Evolutionary conservation across 176 grass and related monocot genomes (phyloP).

Genomic region (maize (Zea mays)): DNA sequence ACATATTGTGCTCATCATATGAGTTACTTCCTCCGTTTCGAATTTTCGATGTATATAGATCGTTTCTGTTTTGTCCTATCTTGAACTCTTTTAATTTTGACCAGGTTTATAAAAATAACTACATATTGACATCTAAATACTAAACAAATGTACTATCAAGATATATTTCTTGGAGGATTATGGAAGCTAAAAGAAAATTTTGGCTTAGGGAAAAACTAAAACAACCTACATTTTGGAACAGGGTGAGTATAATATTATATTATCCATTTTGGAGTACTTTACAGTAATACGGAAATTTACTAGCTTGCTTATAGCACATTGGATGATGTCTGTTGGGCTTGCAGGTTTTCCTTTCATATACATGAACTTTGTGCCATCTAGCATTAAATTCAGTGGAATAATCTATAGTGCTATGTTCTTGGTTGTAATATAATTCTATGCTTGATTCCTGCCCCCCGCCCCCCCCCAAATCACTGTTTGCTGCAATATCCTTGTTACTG

Average conservation of each 20-base stretch:
- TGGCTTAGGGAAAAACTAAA: not conserved
- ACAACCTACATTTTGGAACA: not conserved
- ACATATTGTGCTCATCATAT: not conserved
- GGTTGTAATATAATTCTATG: not conserved
- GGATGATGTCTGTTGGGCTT: not conserved
- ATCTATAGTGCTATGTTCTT: slow-evolving; percentile 16
- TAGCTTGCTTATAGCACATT: not conserved
- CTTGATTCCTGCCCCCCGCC: not conserved
- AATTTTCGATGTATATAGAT: not conserved
- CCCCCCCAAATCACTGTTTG: slow-evolving; percentile 25
- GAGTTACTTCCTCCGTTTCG: not conserved
- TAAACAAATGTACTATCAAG: not conserved
- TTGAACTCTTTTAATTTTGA: not conserved
- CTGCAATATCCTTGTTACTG: slow-evolving; percentile 36
- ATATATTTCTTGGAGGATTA: not conserved
- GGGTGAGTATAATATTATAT: slow-evolving; percentile 1
- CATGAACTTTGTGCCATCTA: slow-evolving; percentile 4
- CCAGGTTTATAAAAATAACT: not conserved
- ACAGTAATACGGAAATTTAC: not conserved
- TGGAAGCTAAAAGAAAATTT: not conserved
- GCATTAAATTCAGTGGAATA: slow-evolving; percentile 3
- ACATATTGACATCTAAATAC: not conserved
- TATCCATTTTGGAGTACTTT: not conserved
- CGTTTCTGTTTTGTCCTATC: not conserved
- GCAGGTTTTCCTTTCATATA: slow-evolving; percentile 14